Base-by-base conservation (phyloP, 331 rosid species). In the Saraca asoca region DNA sequence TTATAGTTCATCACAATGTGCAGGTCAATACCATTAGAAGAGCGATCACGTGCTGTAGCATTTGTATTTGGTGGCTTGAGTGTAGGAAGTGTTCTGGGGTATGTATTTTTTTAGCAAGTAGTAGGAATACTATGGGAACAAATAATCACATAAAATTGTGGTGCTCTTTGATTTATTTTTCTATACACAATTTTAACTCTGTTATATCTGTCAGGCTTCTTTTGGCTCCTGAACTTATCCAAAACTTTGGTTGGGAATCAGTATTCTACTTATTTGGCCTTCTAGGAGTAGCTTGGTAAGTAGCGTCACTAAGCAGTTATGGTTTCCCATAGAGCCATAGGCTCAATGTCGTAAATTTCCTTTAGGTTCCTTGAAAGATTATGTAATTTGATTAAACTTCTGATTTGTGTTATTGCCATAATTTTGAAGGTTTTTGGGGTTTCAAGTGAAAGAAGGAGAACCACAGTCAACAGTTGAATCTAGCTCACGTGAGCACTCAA, bases 61-160 rank as follows among this genome's bases (percentile, higher is more conserved):
- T 85, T 94, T 83, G 99, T 94, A 64, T 94, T 88, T 62, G 99
- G 99, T 64, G 99, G 99, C 59, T 78, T 94, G 83, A 90, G 99
- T 69, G 89, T 90, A 46, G 99, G 99, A 85, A 94, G 99, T 70
- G 99, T 94, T 80, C 44, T 78, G 61, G 97, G 99, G 99, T 94
- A 86, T 66, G 84, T 66, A 31, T 63, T 69, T 44, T 61, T 65
- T 16, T 58, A 24, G 50, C 50, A 29, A 16, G 42, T 56, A 57
- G 33, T 46, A 7, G 67, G 33, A 13, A 62, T 24, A 24, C 31
- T 24, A 24, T 24, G 3, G 31, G 24, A 12, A 71, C 50, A 9
- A 4, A 2, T n/a, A 51, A 58, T 68, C 17, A 55, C 18, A 11
- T 20, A 17, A 7, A 51, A 7, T 65, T 61, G 9, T 64, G 41